phyloP scores from a whole-genome alignment of 768 basidiomycete species.

The Pholiota microspora region DNA sequence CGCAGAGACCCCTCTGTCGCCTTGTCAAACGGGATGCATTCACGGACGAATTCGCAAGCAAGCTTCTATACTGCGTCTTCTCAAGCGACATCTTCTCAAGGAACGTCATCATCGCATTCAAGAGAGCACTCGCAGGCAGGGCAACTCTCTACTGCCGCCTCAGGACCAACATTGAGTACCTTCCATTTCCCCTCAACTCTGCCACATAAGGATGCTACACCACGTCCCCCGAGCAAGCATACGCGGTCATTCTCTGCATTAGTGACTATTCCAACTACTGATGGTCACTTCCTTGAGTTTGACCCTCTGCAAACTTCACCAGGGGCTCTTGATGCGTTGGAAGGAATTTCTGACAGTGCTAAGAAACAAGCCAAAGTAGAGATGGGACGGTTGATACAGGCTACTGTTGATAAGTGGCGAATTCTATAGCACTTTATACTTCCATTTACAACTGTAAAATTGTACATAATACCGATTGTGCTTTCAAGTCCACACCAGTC shows the following conservation, averaged over 20 bases:
- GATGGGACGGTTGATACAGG: conserved; percentile 68
- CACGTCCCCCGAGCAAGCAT: conserved; percentile 30
- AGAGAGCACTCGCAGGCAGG: conserved; percentile 39
- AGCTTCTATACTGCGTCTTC: conserved; percentile 40
- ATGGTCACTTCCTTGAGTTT: conserved; percentile 82
- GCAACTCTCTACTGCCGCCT: conserved; percentile 15
- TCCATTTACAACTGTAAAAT: too few species aligned
- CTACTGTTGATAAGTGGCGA: conserved; percentile 77
- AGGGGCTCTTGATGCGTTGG: conserved; percentile 66
- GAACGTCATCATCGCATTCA: conserved; percentile 38
- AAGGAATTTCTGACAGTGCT: conserved; percentile 77
- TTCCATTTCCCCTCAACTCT: conserved; percentile 28
- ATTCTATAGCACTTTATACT: conserved; percentile 38
- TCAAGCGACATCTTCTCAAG: too few species aligned
- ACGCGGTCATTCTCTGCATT: conserved; percentile 50
- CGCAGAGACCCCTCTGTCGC: conserved; percentile 54
- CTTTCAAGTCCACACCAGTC: neutral
- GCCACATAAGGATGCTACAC: conserved; percentile 29
- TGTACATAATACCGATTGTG: too few species aligned
- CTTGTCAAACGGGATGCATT: conserved; percentile 34
- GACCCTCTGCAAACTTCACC: conserved; percentile 79
- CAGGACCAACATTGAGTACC: conserved; percentile 18
- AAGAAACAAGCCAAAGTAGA: conserved; percentile 82
- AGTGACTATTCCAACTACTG: conserved; percentile 75
- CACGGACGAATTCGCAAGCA: conserved; percentile 53